These are phyloP conservation scores for Neurospora terricola DNA, from an alignment of 495 filamentous ascomycete species.

Conservation along the genomic window DNA sequence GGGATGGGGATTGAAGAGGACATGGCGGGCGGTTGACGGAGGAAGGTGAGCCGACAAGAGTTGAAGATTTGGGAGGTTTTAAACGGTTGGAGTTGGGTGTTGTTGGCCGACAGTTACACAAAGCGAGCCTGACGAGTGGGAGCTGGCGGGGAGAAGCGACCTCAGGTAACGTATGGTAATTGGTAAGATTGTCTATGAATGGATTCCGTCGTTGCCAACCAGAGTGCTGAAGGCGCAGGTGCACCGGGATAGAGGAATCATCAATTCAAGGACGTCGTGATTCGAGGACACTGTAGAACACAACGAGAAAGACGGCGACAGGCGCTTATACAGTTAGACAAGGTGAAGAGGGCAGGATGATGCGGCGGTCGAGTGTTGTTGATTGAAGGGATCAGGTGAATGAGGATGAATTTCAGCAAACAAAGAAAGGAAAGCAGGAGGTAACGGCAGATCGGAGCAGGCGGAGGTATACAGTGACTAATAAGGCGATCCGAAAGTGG, in stretches of 20 bases:
- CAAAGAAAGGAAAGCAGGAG: neutral
- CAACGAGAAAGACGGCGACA: neutral
- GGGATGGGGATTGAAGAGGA: slow-evolving; percentile 47
- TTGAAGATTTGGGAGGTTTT: neutral
- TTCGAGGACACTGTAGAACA: neutral
- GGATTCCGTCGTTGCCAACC: neutral
- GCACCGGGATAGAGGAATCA: neutral
- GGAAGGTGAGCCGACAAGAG: neutral
- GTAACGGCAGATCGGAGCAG: neutral
- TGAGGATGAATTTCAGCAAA: neutral
- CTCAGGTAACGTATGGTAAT: neutral
- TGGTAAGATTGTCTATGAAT: neutral
- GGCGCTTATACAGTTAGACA: neutral
- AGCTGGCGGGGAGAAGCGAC: neutral
- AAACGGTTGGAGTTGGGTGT: neutral
- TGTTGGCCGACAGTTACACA: neutral
- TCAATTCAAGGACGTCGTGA: neutral
- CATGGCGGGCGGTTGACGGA: slow-evolving; percentile 20
- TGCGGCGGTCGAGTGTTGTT: neutral
- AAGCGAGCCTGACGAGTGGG: neutral
- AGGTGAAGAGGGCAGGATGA: neutral
- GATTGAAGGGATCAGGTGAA: neutral
- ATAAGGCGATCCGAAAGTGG: neutral
- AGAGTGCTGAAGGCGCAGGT: neutral
- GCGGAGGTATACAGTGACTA: neutral